These are phyloP conservation scores for Scedosporium minutisporum DNA, from an alignment of 2,329 filamentous ascomycete genomes.

Conservation along the genomic window DNA sequence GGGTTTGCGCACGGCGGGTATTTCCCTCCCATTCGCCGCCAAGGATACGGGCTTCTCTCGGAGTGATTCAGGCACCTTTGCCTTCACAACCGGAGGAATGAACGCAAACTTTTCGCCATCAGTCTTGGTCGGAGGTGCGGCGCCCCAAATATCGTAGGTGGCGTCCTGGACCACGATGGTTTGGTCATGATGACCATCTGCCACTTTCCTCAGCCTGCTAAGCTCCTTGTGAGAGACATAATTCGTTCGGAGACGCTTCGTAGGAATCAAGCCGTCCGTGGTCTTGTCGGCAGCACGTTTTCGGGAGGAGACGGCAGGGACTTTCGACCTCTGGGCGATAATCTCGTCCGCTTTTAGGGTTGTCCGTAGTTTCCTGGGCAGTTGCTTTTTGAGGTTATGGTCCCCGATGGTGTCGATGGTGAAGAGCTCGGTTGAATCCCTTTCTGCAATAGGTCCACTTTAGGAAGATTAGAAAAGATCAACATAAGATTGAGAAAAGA, in stretches of 20 bases:
- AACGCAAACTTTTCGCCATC: conserved; percentile 35
- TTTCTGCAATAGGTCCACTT: conserved; percentile 80
- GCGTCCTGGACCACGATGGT: conserved; percentile 49
- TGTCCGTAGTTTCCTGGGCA: conserved; percentile 49
- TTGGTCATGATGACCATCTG: conserved; percentile 57
- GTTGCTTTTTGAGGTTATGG: conserved; percentile 51
- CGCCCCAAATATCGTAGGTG: conserved; percentile 71
- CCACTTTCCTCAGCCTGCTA: conserved; percentile 64
- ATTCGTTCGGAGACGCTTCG: conserved; percentile 67
- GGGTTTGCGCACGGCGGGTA: conserved; percentile 72
- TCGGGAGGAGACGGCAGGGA: conserved; percentile 67
- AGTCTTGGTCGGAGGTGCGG: conserved; percentile 21
- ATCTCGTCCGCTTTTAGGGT: conserved; percentile 94
- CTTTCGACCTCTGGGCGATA: conserved; percentile 69
- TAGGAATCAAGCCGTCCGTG: conserved; percentile 61
- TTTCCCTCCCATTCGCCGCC: conserved; percentile 67
- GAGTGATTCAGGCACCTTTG: conserved; percentile 65
- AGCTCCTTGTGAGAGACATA: conserved; percentile 83
- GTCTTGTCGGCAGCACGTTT: conserved; percentile 66
- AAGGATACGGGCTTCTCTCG: conserved; percentile 71
- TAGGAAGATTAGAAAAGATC: not conserved
- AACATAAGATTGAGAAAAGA: not conserved
- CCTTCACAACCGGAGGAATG: conserved; percentile 53
- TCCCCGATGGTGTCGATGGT: conserved; percentile 69
- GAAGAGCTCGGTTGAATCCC: conserved; percentile 75